Conservation (phyloP, 192 early-diverging fungal genomes). For the Coemansia sp. region DNA sequence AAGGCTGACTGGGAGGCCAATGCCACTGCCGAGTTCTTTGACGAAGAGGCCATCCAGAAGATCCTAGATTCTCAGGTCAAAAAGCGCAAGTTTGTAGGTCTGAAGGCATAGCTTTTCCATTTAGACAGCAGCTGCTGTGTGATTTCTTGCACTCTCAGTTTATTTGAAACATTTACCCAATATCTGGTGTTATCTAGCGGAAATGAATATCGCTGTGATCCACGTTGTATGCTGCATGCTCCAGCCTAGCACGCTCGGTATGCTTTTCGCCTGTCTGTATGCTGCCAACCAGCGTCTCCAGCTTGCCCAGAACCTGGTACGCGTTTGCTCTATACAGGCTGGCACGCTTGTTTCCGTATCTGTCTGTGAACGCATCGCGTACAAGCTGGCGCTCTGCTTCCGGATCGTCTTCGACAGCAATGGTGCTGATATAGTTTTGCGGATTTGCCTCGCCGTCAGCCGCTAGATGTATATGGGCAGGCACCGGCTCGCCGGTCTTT, state of each 20-base stretch:
- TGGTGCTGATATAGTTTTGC: slow-evolving; percentile 38
- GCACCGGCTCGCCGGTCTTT: slow-evolving; percentile 43
- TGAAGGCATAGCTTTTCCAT: slow-evolving; percentile 18
- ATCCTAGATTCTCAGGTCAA: slow-evolving; percentile 56
- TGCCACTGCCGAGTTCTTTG: slow-evolving; percentile 71
- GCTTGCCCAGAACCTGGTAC: slow-evolving; percentile 22
- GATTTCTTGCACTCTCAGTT: not conserved
- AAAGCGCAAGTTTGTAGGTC: slow-evolving; percentile 71
- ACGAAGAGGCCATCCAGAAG: slow-evolving; percentile 58
- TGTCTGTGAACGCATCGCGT: slow-evolving; percentile 31
- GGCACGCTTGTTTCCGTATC: slow-evolving; percentile 35
- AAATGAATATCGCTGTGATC: slow-evolving; percentile 52
- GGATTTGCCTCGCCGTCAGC: slow-evolving; percentile 50
- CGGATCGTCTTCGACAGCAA: slow-evolving; percentile 29
- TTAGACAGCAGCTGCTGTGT: too few species aligned
- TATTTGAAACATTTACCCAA: not conserved
- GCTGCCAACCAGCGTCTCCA: slow-evolving; percentile 33
- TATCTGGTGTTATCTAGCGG: slow-evolving; percentile 8
- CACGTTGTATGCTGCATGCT: slow-evolving; percentile 40
- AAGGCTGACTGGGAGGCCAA: slow-evolving; percentile 73
- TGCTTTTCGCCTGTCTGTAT: slow-evolving; percentile 14
- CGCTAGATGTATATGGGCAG: slow-evolving; percentile 33
- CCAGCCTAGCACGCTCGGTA: slow-evolving; percentile 38
- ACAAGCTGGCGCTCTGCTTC: slow-evolving; percentile 26
- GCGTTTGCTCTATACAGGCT: slow-evolving; percentile 42